Conservation (phyloP, 2,329 filamentous ascomycete genomes). For the Rhynchosporium graminicola region DNA sequence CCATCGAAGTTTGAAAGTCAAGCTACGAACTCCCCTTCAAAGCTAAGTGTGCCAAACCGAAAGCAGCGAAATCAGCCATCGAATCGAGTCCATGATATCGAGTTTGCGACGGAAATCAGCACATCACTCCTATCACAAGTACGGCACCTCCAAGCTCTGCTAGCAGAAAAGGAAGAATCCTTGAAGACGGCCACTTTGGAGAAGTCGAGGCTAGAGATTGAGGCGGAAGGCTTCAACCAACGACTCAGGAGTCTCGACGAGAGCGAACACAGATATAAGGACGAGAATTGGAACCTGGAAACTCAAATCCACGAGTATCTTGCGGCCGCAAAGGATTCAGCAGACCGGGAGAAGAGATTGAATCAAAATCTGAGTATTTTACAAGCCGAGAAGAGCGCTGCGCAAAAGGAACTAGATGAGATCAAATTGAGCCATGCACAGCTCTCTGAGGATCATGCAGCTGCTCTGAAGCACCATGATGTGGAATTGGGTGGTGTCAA, state of each 20-base stretch:
- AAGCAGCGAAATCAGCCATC: conserved; percentile 88
- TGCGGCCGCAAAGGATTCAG: conserved; percentile 70
- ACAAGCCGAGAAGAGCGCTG: conserved; percentile 71
- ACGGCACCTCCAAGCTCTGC: conserved; percentile 79
- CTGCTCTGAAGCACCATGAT: conserved; percentile 79
- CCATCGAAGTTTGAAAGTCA: conserved; percentile 81
- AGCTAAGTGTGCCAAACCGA: conserved; percentile 81
- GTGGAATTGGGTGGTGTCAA: conserved; percentile 83
- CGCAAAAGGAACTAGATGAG: conserved; percentile 89
- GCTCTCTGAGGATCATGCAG: conserved; percentile 76
- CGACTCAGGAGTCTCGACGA: conserved; percentile 83
- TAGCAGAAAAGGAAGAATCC: conserved; percentile 85
- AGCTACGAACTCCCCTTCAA: conserved; percentile 83
- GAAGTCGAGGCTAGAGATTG: conserved; percentile 77
- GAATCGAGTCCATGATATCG: conserved; percentile 90
- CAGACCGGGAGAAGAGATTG: conserved; percentile 82
- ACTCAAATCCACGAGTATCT: conserved; percentile 85
- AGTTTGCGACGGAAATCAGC: conserved; percentile 97
- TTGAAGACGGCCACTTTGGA: conserved; percentile 74
- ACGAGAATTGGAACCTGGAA: conserved; percentile 98
- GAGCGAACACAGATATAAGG: conserved; percentile 93
- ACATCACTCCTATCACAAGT: conserved; percentile 93
- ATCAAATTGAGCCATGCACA: conserved; percentile 78
- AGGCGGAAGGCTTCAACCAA: conserved; percentile 76
- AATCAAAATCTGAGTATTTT: conserved; percentile 69